phyloP scores from a whole-genome alignment of 768 basidiomycete species.

The Termitomyces heimii region DNA sequence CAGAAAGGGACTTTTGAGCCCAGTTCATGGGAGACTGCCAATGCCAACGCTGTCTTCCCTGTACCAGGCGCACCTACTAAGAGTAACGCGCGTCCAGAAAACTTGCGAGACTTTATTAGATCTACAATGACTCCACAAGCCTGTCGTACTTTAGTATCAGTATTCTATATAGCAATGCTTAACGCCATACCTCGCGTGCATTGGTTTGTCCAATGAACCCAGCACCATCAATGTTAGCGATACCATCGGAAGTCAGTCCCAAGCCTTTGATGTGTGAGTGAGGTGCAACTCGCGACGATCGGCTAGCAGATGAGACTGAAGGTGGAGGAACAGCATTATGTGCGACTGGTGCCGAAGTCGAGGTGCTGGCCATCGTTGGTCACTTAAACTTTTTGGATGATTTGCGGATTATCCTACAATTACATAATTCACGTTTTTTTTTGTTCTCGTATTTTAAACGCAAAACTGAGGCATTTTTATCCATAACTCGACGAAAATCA shows the following conservation, averaged over 20 bases:
- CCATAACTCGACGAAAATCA: neutral
- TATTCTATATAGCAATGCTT: neutral
- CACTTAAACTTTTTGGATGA: neutral
- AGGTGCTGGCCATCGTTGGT: conserved; percentile 21
- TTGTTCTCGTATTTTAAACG: no score
- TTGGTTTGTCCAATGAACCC: conserved; percentile 90
- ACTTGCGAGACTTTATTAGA: conserved; percentile 85
- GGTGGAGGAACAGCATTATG: conserved; percentile 75
- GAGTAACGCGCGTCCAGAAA: conserved; percentile 88
- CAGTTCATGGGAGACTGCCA: conserved; percentile 94
- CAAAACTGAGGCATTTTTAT: neutral
- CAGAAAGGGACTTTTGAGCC: conserved; percentile 96
- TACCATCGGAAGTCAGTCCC: conserved; percentile 81
- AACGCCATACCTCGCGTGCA: conserved; percentile 76
- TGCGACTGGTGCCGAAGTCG: conserved; percentile 49
- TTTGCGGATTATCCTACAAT: neutral
- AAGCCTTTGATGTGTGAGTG: conserved; percentile 98
- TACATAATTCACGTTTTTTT: neutral
- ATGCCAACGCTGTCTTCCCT: conserved; percentile 93
- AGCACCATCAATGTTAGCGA: conserved; percentile 62
- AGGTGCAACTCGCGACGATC: conserved; percentile 78
- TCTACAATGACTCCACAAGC: conserved; percentile 90
- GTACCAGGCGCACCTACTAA: conserved; percentile 96
- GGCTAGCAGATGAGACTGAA: conserved; percentile 49
- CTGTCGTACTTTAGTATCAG: conserved; percentile 30